These are phyloP conservation scores for Lactarius hengduanensis DNA, from an alignment of 768 basidiomycete species.

Conservation along the genomic window DNA sequence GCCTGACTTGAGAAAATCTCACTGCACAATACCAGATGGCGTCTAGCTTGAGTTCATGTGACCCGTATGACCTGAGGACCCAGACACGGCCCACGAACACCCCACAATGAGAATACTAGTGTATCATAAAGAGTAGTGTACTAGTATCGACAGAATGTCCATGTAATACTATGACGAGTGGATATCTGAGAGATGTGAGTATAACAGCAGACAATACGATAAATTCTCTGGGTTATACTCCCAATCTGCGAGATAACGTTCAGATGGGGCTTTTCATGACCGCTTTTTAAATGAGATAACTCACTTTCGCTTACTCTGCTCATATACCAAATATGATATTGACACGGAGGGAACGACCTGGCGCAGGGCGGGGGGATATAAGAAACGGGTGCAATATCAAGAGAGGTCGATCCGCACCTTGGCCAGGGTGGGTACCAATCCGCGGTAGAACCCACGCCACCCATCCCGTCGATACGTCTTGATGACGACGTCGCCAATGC, in stretches of 20 bases:
- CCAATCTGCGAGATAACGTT: conserved; percentile 12
- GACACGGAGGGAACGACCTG: conserved; percentile 95
- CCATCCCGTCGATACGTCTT: conserved; percentile 85
- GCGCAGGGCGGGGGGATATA: neutral
- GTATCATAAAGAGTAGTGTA: neutral
- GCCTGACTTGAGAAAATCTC: no score
- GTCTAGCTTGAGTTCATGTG: neutral
- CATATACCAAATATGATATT: conserved; percentile 95
- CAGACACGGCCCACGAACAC: neutral
- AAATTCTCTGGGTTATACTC: conserved; percentile 22
- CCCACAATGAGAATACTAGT: neutral
- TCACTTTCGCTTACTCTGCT: conserved; percentile 78
- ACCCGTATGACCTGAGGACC: neutral
- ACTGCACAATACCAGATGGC: no score
- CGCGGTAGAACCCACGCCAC: conserved; percentile 93
- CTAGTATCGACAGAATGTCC: neutral
- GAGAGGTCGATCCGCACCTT: conserved; percentile 52
- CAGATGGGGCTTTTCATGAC: neutral
- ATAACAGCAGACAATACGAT: neutral
- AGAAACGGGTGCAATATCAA: neutral
- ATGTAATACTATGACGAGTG: conserved; percentile 1
- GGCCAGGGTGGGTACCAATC: conserved; percentile 86
- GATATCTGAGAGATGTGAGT: conserved; percentile 3
- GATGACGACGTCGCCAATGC: conserved; percentile 78
- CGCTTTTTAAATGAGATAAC: conserved; percentile 29